Percentiles rank a stretch among this genome's conserved stretches.
phyloP scores from a whole-genome alignment of 2,329 filamentous ascomycete species.

The Leptographium wingfieldii region DNA sequence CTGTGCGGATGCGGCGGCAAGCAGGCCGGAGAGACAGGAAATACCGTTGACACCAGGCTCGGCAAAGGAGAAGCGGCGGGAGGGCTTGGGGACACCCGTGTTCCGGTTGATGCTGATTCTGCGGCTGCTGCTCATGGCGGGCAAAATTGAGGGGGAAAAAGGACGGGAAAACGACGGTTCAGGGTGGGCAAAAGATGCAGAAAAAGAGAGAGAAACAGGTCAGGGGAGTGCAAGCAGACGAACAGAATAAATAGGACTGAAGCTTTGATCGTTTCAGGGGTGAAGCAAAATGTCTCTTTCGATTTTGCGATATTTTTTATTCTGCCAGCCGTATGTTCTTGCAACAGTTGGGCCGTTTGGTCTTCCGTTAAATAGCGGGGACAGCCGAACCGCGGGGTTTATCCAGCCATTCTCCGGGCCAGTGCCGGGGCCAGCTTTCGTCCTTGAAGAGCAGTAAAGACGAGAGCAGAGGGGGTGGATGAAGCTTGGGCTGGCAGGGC shows the following conservation, averaged over 20 bases:
- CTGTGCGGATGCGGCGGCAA: background rate
- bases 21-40: background rate
- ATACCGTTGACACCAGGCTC: constrained; percentile 45
- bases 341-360: background rate
- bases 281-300: background rate
- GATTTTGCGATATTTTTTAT: constrained; percentile 2
- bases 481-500: background rate
- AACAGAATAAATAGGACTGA: background rate
- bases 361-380: background rate
- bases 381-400: background rate
- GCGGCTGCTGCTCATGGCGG: constrained; percentile 37
- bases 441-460: background rate
- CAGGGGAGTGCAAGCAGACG: background rate
- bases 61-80: constrained; percentile 44
- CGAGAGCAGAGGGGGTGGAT: background rate
- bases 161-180: background rate
- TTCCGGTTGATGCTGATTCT: constrained; percentile 57
- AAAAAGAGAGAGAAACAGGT: background rate
- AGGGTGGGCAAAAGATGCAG: background rate
- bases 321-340: background rate
- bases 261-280: background rate
- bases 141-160: background rate
- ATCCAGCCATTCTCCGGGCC: background rate
- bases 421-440: background rate
- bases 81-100: constrained; percentile 45